Percentiles rank a stretch among this genome's conserved stretches.
Evolutionary conservation across 495 filamentous ascomycete genomes (phyloP).

Genomic region (Penicillium longicatenatum): DNA sequence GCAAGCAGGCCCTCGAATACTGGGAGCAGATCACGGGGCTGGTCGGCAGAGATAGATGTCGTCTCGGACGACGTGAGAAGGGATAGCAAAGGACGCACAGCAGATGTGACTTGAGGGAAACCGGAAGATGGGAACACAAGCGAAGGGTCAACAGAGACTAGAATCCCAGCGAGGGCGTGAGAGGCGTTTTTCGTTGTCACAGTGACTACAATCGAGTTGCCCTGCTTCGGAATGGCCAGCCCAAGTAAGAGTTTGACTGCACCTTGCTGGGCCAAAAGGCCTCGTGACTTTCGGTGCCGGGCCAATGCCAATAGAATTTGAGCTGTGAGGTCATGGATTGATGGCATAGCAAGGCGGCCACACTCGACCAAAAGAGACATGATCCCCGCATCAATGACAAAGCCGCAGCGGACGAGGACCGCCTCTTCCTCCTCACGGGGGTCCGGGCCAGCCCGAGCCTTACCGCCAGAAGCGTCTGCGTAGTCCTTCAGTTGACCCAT

Average conservation of each 20-base stretch:
- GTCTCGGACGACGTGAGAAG: conserved; percentile 61
- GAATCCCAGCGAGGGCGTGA: conserved; percentile 86
- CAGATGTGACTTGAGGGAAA: conserved; percentile 68
- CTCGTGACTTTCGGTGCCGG: conserved; percentile 67
- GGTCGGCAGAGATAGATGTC: conserved; percentile 47
- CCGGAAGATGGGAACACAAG: conserved; percentile 81
- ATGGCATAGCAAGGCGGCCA: conserved; percentile 65
- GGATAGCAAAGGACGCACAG: conserved; percentile 74
- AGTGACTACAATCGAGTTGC: conserved; percentile 35
- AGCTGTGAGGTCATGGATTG: conserved; percentile 66
- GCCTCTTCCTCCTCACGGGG: conserved; percentile 71
- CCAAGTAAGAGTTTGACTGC: conserved; percentile 81
- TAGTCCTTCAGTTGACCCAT: conserved; percentile 90
- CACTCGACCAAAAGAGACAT: conserved; percentile 73
- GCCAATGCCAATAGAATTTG: conserved; percentile 76
- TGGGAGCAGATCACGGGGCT: conserved; percentile 78
- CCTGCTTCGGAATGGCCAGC: conserved; percentile 60
- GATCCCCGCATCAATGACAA: conserved; percentile 72
- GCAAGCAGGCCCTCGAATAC: conserved; percentile 89
- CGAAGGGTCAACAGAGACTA: conserved; percentile 84
- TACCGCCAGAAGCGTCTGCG: conserved; percentile 73
- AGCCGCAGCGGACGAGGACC: conserved; percentile 74
- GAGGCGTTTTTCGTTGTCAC: conserved; percentile 64
- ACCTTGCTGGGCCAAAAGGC: conserved; percentile 84
- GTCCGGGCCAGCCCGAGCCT: conserved; percentile 55